phyloP scores from a whole-genome alignment of 768 basidiomycete genomes.

The Boletus subcaerulescens region DNA sequence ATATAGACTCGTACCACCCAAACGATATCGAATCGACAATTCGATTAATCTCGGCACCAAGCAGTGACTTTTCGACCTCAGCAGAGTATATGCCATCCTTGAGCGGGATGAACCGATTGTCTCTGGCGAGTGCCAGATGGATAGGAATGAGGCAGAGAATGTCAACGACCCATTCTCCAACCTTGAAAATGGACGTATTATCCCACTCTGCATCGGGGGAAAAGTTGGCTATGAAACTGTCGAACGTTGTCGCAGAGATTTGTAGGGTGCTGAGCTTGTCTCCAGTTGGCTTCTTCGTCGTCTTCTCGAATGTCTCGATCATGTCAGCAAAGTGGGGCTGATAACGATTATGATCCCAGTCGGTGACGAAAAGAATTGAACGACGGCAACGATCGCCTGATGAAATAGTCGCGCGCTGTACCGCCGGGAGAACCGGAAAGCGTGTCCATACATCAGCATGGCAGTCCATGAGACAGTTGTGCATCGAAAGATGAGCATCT shows the following conservation, averaged over 20 bases:
- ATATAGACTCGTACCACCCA: conserved; percentile 65
- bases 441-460: conserved; percentile 57
- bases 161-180: conserved; percentile 62
- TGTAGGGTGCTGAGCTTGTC: conserved; percentile 38
- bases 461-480: conserved; percentile 54
- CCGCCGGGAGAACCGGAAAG: conserved; percentile 54
- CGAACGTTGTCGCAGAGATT: conserved; percentile 31
- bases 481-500: conserved; percentile 24
- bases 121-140: conserved; percentile 56
- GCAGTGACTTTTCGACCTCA: conserved; percentile 48
- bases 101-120: conserved; percentile 59
- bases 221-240: conserved; percentile 17
- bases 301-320: conserved; percentile 45
- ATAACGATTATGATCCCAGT: conserved; percentile 35
- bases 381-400: conserved; percentile 30
- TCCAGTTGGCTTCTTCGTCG: conserved; percentile 51
- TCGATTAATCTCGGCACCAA: conserved; percentile 56
- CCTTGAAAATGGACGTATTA: conserved; percentile 36
- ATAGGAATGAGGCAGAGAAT: conserved; percentile 63
- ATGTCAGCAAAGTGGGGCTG: conserved; percentile 42
- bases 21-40: conserved; percentile 57
- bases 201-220: conserved; percentile 17
- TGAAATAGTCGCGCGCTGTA: conserved; percentile 43
- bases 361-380: conserved; percentile 44
- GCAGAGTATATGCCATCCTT: conserved; percentile 54